A percentile compares a stretch with the other conserved stretches of the same genome.
Conservation (phyloP, 2,329 filamentous ascomycete genomes). For the Didymella arachidicola region DNA sequence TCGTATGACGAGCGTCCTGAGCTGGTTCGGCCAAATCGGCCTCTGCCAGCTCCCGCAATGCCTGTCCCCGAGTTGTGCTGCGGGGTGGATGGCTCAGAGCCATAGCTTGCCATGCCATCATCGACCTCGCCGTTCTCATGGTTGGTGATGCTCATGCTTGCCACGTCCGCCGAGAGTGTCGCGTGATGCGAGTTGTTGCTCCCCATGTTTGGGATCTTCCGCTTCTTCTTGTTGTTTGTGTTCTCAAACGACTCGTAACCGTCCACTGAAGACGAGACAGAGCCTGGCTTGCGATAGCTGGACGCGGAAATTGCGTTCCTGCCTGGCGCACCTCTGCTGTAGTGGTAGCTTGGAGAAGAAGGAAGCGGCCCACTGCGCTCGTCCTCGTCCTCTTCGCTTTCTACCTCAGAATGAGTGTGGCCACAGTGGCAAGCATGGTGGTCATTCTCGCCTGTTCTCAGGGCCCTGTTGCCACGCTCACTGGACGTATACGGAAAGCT, state of each 20-base stretch:
- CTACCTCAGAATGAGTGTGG: slow-evolving; percentile 58
- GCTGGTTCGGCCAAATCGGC: slow-evolving; percentile 74
- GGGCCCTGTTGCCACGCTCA: slow-evolving; percentile 38
- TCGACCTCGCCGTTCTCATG: slow-evolving; percentile 54
- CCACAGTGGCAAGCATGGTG: slow-evolving; percentile 58
- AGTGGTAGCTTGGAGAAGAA: slow-evolving; percentile 52
- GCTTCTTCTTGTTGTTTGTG: slow-evolving; percentile 98
- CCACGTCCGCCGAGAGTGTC: slow-evolving; percentile 68
- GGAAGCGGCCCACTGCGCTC: slow-evolving; percentile 53
- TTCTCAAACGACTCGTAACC: slow-evolving; percentile 98
- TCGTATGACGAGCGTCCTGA: slow-evolving; percentile 50
- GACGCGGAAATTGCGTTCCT: slow-evolving; percentile 39
- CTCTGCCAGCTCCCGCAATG: slow-evolving; percentile 84
- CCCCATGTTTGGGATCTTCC: slow-evolving; percentile 92
- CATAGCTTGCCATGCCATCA: slow-evolving; percentile 62
- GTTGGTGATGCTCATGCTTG: slow-evolving; percentile 66
- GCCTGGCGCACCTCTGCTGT: slow-evolving; percentile 42
- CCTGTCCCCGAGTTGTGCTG: slow-evolving; percentile 65
- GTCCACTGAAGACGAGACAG: slow-evolving; percentile 75
- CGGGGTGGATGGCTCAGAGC: slow-evolving; percentile 62
- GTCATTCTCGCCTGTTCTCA: slow-evolving; percentile 61
- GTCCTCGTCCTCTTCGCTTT: slow-evolving; percentile 67
- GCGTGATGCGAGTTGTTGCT: slow-evolving; percentile 67
- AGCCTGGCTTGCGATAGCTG: slow-evolving; percentile 56
- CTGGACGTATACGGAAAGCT: slow-evolving; percentile 65